These are phyloP conservation scores for Mycena amicta DNA, from an alignment of 768 basidiomycete species.

Conservation along the genomic window DNA sequence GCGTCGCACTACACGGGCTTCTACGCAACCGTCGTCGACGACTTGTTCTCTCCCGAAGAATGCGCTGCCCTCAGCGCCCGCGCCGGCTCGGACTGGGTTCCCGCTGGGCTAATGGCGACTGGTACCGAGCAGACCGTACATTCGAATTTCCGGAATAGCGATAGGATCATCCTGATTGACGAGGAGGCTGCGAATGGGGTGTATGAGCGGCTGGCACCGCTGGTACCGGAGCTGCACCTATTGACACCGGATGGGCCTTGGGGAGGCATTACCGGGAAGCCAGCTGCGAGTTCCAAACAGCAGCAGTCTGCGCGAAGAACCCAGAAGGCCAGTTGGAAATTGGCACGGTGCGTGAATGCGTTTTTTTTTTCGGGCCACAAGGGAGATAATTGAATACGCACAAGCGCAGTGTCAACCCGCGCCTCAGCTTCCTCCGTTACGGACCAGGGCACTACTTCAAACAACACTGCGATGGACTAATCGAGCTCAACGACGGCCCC, in stretches of 20 bases:
- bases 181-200: constrained; percentile 34
- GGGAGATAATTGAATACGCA: too few relatives aligned
- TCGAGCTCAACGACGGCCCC: constrained; percentile 36
- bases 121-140: constrained; percentile 33
- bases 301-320: constrained; percentile 19
- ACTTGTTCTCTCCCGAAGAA: constrained; percentile 43
- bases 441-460: constrained; percentile 45
- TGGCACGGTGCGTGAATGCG: constrained; percentile 34
- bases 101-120: constrained; percentile 37
- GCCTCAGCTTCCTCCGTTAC: constrained; percentile 47
- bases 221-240: constrained; percentile 39
- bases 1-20: constrained; percentile 34
- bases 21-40: constrained; percentile 47
- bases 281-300: background rate
- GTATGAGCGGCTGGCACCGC: constrained; percentile 39
- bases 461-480: constrained; percentile 36
- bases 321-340: constrained; percentile 36
- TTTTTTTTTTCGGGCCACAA: too few relatives aligned
- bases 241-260: constrained; percentile 36
- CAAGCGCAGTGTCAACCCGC: constrained; percentile 39
- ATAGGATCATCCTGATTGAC: constrained; percentile 42
- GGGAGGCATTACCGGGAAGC: constrained; percentile 32
- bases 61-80: constrained; percentile 41
- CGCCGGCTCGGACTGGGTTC: constrained; percentile 39
- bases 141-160: constrained; percentile 42